A percentile compares a stretch with the other conserved stretches of the same genome.
phyloP scores from a whole-genome alignment of 2,329 filamentous ascomycete species.

The Albifimbria verrucaria region DNA sequence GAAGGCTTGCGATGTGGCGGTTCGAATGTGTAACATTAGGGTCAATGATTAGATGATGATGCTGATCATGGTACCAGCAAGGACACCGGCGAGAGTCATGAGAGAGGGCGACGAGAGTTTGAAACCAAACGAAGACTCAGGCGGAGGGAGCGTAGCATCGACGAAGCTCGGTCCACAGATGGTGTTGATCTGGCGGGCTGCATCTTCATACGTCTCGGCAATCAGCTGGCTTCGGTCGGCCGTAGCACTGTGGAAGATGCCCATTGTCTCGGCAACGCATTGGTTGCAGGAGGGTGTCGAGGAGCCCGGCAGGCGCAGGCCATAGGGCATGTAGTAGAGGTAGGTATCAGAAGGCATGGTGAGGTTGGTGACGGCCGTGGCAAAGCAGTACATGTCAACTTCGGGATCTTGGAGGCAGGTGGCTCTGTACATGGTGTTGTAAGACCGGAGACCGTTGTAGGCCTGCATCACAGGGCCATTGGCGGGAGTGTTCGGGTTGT shows the following conservation, averaged over 20 bases:
- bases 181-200: constrained; percentile 71
- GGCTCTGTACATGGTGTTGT: constrained; percentile 73
- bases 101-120: neutral
- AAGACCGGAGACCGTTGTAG: constrained; percentile 72
- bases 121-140: constrained; percentile 14
- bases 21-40: too few relatives aligned
- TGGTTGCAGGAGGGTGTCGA: constrained; percentile 70
- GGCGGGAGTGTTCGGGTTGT: constrained; percentile 65
- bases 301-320: constrained; percentile 63
- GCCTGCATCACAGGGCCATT: constrained; percentile 48
- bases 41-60: neutral
- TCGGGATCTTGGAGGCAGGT: constrained; percentile 67
- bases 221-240: constrained; percentile 65
- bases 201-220: constrained; percentile 63
- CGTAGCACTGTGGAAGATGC: constrained; percentile 69
- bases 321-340: constrained; percentile 83
- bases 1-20: too few relatives aligned
- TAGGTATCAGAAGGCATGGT: constrained; percentile 69
- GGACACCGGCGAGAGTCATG: neutral
- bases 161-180: constrained; percentile 57
- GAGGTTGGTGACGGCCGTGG: constrained; percentile 76
- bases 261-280: constrained; percentile 80
- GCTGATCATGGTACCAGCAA: neutral
- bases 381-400: constrained; percentile 73
- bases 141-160: constrained; percentile 49